Evolutionary conservation across 306 rosid species (phyloP), one percentile per base, ranked within the genome.

Genomic region (Parietaria judaica): DNA sequence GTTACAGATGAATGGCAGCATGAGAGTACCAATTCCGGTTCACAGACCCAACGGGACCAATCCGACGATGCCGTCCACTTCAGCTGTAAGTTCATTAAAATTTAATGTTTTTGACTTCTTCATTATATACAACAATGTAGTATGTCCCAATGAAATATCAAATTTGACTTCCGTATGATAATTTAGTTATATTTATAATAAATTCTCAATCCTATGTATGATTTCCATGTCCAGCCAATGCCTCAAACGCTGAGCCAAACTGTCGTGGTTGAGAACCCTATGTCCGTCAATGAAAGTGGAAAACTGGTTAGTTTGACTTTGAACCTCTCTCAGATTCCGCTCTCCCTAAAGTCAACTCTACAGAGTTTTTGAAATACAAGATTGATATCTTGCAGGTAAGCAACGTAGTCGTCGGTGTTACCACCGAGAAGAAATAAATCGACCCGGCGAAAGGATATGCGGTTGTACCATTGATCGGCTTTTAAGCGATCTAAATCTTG

Each of bases 231-330:
- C 74, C 85, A 82, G 84, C 64, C 84, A 11, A 68, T 78, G 77
- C 80, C 83, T 49, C 78, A 72, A 51, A 72, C 84, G 65, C 97
- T 83, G 79, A 79, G 81, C 77, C 98, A 91, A 75, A 91, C 98
- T 39, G 95, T 91, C 14, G 95, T 91, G 14, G 95, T 91, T 38
- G 98, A 91, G 86, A 91, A 91, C 85, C 98, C 98, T 4, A 91
- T 85, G 98, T 76, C 98, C 13, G 82, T 85, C 31, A 92, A 91
- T 23, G 89, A 92, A 72, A 91, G 92, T 70, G 98, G 98, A 54
- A 91, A 91, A 80, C 76, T 88, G 98, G 98, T 91, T 78, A 75
- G 66, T 67, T 14, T 17, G 58, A 41, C 17, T 51, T 39, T 58
- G 8, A 39, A 16, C 44, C 9, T 16, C 50, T 51, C 59, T 14